These are phyloP conservation scores for Colletotrichum melonis DNA, from an alignment of 2,329 filamentous ascomycete genomes.

Conservation along the genomic window DNA sequence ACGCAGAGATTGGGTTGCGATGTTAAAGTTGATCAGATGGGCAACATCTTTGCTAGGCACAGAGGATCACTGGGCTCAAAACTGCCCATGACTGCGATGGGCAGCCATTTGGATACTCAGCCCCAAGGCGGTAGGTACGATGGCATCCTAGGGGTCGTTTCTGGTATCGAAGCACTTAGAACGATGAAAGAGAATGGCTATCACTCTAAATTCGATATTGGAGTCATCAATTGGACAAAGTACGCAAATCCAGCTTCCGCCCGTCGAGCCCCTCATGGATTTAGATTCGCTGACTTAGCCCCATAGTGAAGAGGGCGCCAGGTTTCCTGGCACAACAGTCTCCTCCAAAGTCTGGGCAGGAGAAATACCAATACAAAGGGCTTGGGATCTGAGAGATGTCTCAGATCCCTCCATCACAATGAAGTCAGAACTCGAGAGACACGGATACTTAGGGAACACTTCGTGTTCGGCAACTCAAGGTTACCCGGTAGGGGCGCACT, in stretches of 20 bases:
- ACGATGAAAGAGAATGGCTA: slow-evolving; percentile 74
- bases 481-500: slow-evolving; percentile 76
- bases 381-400: slow-evolving; percentile 60
- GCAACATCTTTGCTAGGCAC: slow-evolving; percentile 82
- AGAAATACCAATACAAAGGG: slow-evolving; percentile 69
- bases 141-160: slow-evolving; percentile 79
- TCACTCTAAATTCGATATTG: slow-evolving; percentile 77
- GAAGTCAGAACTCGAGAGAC: slow-evolving; percentile 59
- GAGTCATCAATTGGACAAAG: slow-evolving; percentile 85
- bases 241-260: slow-evolving; percentile 39
- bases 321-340: slow-evolving; percentile 81
- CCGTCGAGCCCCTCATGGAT: slow-evolving; percentile 4
- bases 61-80: slow-evolving; percentile 68
- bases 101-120: slow-evolving; percentile 76
- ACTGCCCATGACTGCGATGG: slow-evolving; percentile 73
- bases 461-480: slow-evolving; percentile 17
- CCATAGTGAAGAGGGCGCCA: slow-evolving; percentile 79
- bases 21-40: slow-evolving; percentile 78
- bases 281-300: too few species aligned
- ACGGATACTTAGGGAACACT: slow-evolving; percentile 73
- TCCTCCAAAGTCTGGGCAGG: slow-evolving; percentile 82
- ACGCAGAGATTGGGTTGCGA: slow-evolving; percentile 73
- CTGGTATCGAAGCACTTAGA: slow-evolving; percentile 78
- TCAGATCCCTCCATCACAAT: slow-evolving; percentile 54
- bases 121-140: slow-evolving; percentile 77